A percentile compares a stretch with the other conserved stretches of the same genome.
phyloP scores from a whole-genome alignment of 305 asterid species.

The Ilex paraguariensis region DNA sequence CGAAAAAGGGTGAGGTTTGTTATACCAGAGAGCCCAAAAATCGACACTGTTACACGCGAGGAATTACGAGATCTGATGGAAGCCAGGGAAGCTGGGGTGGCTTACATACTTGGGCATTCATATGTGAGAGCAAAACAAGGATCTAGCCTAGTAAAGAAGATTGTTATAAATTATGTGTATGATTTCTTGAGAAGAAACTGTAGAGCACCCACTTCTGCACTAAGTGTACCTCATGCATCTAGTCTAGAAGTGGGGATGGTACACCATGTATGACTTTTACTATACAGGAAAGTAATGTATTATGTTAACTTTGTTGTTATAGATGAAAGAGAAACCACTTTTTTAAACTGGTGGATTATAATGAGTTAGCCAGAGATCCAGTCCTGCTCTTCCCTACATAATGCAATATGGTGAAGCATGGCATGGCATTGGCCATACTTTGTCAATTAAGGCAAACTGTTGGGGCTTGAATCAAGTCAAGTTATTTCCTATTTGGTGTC shows the following conservation, averaged over 20 bases:
- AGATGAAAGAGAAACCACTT: too few species aligned
- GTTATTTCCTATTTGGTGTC: too few species aligned
- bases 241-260: constrained; percentile 95
- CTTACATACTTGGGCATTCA: constrained; percentile 83
- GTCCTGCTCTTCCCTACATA: too few species aligned
- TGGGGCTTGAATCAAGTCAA: too few species aligned
- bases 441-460: too few species aligned
- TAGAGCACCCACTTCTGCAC: constrained; percentile 59
- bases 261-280: constrained; percentile 51
- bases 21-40: constrained; percentile 61
- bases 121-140: constrained; percentile 81
- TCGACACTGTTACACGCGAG: constrained; percentile 37
- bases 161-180: constrained; percentile 68
- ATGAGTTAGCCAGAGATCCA: too few species aligned
- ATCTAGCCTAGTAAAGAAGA: constrained; percentile 61
- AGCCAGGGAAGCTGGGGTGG: constrained; percentile 83
- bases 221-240: constrained; percentile 76
- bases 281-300: not conserved
- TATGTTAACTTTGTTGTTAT: constrained; percentile 15
- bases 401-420: too few species aligned
- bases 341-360: not conserved
- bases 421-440: too few species aligned
- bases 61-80: constrained; percentile 76
- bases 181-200: constrained; percentile 88
- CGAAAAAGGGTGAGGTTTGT: constrained; percentile 76